Conservation (phyloP, 106 monocot genomes). For the Platanthera guangdongensis region DNA sequence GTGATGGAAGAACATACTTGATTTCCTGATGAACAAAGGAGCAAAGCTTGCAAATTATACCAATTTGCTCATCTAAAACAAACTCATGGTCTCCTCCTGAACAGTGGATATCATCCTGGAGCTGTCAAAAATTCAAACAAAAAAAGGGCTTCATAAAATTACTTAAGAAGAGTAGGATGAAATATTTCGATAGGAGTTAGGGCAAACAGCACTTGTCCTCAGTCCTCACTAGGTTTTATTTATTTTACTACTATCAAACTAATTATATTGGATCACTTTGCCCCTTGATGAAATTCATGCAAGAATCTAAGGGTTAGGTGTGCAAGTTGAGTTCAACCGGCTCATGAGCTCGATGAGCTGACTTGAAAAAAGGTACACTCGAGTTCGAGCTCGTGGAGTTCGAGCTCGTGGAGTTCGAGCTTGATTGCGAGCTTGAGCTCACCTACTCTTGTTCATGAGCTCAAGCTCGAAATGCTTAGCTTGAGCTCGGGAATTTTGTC, state of each 20-base stretch:
- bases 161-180: background rate
- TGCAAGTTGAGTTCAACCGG: too few relatives aligned
- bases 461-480: too few relatives aligned
- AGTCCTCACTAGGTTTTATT: background rate
- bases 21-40: conserved; percentile 38
- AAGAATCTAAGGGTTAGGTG: too few relatives aligned
- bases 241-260: background rate
- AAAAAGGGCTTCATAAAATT: conserved; percentile 17
- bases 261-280: background rate
- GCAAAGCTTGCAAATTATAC: conserved; percentile 65
- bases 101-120: conserved; percentile 6
- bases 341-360: too few relatives aligned
- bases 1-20: conserved; percentile 45
- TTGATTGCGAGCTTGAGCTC: too few relatives aligned
- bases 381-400: too few relatives aligned
- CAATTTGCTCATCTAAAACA: conserved; percentile 68
- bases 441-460: too few relatives aligned
- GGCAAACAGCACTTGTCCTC: too few relatives aligned
- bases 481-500: too few relatives aligned
- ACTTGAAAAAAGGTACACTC: too few relatives aligned
- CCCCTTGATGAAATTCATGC: background rate
- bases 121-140: background rate
- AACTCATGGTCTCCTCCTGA: conserved; percentile 37
- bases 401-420: too few relatives aligned
- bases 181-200: too few relatives aligned